A percentile compares a stretch with the other conserved stretches of the same genome.
These are phyloP conservation scores for Perkinsus marinus DNA, from an alignment of 169 alveolate species.

Conservation along the genomic window DNA sequence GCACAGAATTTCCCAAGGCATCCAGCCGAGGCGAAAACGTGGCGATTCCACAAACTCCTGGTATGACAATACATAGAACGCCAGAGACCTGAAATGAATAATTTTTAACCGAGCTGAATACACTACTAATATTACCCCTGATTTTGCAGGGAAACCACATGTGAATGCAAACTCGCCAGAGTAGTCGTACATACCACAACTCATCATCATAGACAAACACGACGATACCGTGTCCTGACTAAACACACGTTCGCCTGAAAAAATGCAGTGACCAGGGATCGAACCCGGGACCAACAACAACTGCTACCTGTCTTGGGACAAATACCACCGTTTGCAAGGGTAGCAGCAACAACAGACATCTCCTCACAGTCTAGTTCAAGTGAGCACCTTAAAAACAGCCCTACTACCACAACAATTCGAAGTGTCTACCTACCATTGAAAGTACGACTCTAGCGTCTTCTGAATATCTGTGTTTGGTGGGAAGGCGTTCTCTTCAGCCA, in stretches of 20 bases:
- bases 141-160: constrained; percentile 3
- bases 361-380: neutral
- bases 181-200: constrained; percentile 11
- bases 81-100: neutral
- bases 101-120: neutral
- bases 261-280: neutral
- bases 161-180: constrained; percentile 5
- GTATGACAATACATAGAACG: neutral
- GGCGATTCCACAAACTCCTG: constrained; percentile 2
- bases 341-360: constrained; percentile 1
- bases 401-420: neutral
- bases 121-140: neutral
- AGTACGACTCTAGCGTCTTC: neutral
- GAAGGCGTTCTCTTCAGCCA: neutral
- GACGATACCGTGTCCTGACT: neutral
- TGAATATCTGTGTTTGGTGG: neutral
- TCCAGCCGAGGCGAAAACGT: constrained; percentile 7
- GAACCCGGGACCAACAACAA: neutral
- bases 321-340: constrained; percentile 6
- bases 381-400: neutral
- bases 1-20: neutral
- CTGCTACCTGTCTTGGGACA: neutral
- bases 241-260: constrained; percentile 3
- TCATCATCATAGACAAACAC: constrained; percentile 1
- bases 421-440: neutral